Base-by-base conservation (phyloP, 805 yeast genomes). In the Sporopachydermia lactativora region DNA sequence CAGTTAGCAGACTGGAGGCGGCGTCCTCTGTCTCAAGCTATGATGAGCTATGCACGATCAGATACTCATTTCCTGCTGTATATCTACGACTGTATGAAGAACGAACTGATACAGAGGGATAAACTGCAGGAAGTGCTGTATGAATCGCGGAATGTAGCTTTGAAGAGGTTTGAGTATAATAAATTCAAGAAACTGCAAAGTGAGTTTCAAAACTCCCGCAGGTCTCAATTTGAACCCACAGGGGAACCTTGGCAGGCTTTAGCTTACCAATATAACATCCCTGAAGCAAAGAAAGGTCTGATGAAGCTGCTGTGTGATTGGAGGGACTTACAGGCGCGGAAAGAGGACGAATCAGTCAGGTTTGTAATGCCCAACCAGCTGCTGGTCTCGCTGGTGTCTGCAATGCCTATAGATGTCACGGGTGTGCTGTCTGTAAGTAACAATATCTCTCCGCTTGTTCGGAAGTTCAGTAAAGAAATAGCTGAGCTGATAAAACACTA, bases 1-100 rank as follows among this genome's bases (percentile, higher is more conserved):
- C 99, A 92, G 60, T 62, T 88, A 45, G 95, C 97, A 1, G 98
- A 92, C 59, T 92, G 98, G 98, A 73, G 98, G 55, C 61, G 79
- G 4, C 70, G 98, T 48, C 98, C 98, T 0, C 61, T 92, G 40
- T 71, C 83, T 1, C 57, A 64, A 5, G 75, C 83, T 34, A 80
- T 92, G 88, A 59, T 66, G 45, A 73, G 79, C 13, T 92, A 92
- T 57, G 98, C 98, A 0, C 71, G 95, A 47, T 81, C 96, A 0
- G 98, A 92, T 59, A 92, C 98, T 0, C 98, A 92, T 58, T 92
- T 86, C 52, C 60, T 92, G 40, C 65, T 92, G 31, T 73, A 81
- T 56, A 81, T 92, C 13, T 92, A 68, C 59, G 89, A 85, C 52
- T 72, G 72, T 46, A 59, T 92, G 58, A 75, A 75, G 45, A 78